Base-by-base conservation (phyloP, 2,329 filamentous ascomycete genomes). In the Aspergillus aculeatinus region DNA sequence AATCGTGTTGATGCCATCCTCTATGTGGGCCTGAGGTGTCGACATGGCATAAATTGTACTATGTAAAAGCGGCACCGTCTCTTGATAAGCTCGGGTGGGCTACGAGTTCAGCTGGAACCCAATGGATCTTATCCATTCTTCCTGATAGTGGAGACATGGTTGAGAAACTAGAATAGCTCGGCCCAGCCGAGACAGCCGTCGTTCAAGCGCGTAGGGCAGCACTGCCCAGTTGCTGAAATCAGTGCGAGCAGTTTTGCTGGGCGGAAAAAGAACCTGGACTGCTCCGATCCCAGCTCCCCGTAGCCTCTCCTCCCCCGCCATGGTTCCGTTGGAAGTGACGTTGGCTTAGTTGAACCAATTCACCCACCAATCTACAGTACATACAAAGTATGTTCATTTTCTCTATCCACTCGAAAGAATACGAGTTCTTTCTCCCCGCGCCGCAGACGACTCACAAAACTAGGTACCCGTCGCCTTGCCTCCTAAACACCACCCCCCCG, bases 301-400 rank as follows among this genome's bases (percentile, higher is more conserved):
- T 55, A 55, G 42, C 53, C 53, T 57, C 58, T 59, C 61, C 55
- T 53, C 61, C 61, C 61, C 55, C 58, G 39, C 54, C 35, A 60
- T 55, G 55, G 59, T 60, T 62, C 58, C 59, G 63, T 59, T 55
- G 60, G 49, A 35, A 60, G 56, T 65, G 63, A 63, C 58, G 55
- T 60, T 59, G 57, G 51, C 50, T 33, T 48, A 29, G 27, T 29
- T 54, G 23, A 50, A 60, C 57, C 39, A 19, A 44, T 44, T 44
- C 39, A n/a, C 39, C 39, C 14, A 7, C 39, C 14, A 6, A 6
- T 44, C 39, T 44, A 44, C 39, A 44, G 27, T 44, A 44, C 39
- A 44, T 19, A 44, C 16, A 19, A 16, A 7, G 39, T 44, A n/a
- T 19, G 39, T 14, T 44, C 14, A 1, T 35, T 35, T 35, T 35